phyloP scores from a whole-genome alignment of 306 rosid species.

The Malus asiatica region DNA sequence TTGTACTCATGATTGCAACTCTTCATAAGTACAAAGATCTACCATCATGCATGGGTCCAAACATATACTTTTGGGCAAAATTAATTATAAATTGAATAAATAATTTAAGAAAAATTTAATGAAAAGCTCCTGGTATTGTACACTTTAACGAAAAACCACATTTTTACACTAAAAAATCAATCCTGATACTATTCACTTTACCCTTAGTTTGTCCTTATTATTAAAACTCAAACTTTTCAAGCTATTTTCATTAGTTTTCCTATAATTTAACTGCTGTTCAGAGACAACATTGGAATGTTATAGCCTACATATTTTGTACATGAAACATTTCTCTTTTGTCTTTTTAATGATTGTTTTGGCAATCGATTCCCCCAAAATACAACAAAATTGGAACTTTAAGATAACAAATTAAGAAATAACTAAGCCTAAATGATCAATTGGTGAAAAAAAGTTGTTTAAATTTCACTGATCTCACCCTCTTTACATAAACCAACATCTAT shows the following conservation, averaged over 20 bases:
- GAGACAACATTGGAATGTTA: constrained; percentile 6
- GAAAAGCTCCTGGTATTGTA: too few species aligned
- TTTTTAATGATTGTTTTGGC: constrained; percentile 1
- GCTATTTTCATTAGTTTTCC: too few species aligned
- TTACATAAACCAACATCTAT: constrained; percentile 72
- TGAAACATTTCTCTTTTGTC: neutral
- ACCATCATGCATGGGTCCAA: neutral
- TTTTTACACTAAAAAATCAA: too few species aligned
- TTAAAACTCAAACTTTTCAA: too few species aligned
- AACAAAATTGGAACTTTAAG: constrained; percentile 18
- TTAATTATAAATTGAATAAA: neutral
- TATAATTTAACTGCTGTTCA: neutral
- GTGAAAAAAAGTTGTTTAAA: constrained; percentile 1
- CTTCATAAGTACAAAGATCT: too few species aligned
- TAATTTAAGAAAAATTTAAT: neutral
- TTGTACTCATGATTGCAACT: too few species aligned
- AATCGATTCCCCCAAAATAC: neutral
- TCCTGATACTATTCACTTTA: too few species aligned
- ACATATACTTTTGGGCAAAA: neutral
- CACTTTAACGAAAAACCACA: too few species aligned
- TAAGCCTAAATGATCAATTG: constrained; percentile 5
- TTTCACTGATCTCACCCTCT: constrained; percentile 66
- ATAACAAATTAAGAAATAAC: constrained; percentile 33
- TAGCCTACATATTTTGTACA: constrained; percentile 30
- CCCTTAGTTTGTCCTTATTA: too few species aligned